These are phyloP conservation scores for Nematocida sp. DNA, from an alignment of 371 early-diverging fungal species.

Conservation along the genomic window DNA sequence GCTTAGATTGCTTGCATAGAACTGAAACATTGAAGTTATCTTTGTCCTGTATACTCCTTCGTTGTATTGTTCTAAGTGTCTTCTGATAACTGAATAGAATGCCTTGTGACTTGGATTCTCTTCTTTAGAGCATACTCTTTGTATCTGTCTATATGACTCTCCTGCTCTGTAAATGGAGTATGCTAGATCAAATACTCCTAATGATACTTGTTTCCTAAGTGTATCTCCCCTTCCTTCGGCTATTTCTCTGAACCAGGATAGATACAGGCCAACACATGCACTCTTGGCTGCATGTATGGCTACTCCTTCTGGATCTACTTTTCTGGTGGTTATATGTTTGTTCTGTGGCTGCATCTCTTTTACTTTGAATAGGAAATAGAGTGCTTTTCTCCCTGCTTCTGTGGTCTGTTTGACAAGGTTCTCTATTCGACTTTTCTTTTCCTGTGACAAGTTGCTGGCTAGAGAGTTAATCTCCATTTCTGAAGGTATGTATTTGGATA, in stretches of 20 bases:
- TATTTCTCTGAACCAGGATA: constrained; percentile 45
- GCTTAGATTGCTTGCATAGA: not conserved
- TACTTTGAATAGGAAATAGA: constrained; percentile 33
- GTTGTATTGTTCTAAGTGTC: constrained; percentile 5
- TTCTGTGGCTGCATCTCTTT: not conserved
- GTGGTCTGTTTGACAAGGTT: constrained; percentile 1
- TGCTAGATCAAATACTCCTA: constrained; percentile 21
- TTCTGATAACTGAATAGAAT: not conserved
- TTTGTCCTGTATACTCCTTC: not conserved
- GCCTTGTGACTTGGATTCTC: not conserved
- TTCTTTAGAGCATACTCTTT: not conserved
- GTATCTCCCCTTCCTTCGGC: constrained; percentile 2
- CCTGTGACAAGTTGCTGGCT: not conserved
- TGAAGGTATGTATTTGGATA: constrained; percentile 16
- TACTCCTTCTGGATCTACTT: constrained; percentile 13
- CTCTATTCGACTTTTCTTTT: not conserved
- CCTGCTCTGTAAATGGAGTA: constrained; percentile 15
- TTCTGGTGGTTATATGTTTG: not conserved
- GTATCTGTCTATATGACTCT: constrained; percentile 3
- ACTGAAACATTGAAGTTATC: not conserved
- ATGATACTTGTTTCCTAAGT: not conserved
- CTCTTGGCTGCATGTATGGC: constrained; percentile 10
- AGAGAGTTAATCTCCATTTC: constrained; percentile 19
- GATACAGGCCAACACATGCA: constrained; percentile 30
- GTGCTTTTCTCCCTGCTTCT: constrained; percentile 15